phyloP scores from a whole-genome alignment of 768 basidiomycete species.

The Lactarius sp. region DNA sequence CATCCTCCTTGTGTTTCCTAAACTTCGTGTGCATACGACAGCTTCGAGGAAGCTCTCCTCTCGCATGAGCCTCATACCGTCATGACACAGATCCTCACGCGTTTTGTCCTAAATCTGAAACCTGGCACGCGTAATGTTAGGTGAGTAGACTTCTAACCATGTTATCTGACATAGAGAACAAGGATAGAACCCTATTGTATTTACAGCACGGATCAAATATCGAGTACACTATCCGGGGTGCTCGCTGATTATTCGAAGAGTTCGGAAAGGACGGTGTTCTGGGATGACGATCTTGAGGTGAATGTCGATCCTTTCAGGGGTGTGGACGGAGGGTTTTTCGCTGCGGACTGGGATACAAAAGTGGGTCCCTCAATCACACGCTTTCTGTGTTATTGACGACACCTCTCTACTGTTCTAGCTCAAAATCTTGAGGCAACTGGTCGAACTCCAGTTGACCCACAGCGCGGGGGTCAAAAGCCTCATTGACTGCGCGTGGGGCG shows the following conservation, averaged over 20 bases:
- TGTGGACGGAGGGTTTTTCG: conserved; percentile 69
- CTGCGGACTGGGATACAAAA: conserved; percentile 78
- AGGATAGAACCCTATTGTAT: conserved; percentile 34
- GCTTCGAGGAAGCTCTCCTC: conserved; percentile 76
- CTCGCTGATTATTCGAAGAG: conserved; percentile 70
- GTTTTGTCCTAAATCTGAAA: conserved; percentile 77
- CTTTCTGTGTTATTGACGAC: conserved; percentile 27
- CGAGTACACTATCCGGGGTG: conserved; percentile 62
- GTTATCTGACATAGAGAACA: conserved; percentile 31
- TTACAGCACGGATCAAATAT: conserved; percentile 74
- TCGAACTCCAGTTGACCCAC: conserved; percentile 77
- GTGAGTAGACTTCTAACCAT: conserved; percentile 45
- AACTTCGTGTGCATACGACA: conserved; percentile 32
- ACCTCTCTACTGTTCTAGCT: conserved; percentile 44
- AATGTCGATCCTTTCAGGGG: conserved; percentile 73
- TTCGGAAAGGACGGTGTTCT: conserved; percentile 71
- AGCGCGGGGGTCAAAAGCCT: conserved; percentile 59
- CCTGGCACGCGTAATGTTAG: conserved; percentile 89
- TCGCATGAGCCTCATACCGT: conserved; percentile 66
- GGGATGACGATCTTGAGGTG: conserved; percentile 61
- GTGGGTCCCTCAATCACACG: conserved; percentile 41
- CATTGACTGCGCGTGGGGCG: conserved; percentile 85
- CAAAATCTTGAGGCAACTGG: conserved; percentile 75
- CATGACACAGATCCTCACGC: conserved; percentile 64
- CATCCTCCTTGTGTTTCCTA: conserved; percentile 17